Base-by-base conservation (phyloP, 768 basidiomycete species). In the Infundibulicybe gibba region DNA sequence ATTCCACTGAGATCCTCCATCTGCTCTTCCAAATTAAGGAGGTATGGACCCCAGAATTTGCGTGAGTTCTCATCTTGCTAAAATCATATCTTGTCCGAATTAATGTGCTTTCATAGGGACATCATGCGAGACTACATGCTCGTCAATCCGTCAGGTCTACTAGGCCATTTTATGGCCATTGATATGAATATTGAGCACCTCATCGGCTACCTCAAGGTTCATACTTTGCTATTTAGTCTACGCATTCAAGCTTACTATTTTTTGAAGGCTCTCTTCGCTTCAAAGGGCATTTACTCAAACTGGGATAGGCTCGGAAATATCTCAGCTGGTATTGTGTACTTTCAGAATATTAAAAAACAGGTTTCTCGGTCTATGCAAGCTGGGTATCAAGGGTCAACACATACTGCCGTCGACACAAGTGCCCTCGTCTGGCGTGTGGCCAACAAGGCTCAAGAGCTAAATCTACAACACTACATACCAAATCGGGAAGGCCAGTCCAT, bases 261-360 rank as follows among this genome's bases (percentile, higher is more conserved):
- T n/a, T 34, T 16, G 11, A 40, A 67, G 61, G 31, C 30, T 5
- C 48, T 65, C 3, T 61, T 60, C 58, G 33, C 58, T 32, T 34
- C 60, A 5, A 70, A 70, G 37, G 70, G 67, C 0, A 17, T 70
- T 0, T 59, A 61, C 33, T 47, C 56, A 0, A 57, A 48, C 3
- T 71, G 70, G 66, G 62, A 68, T 20, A 40, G 51, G 0, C 49
- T 69, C 0, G 65, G 61, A 0, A 47, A 70, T 14, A 64, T 70
- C 14, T 66, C 66, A 0, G 64, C 67, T 0, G 45, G 47, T 0
- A 44, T 69, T 0, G 49, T 60, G 3, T 53, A 60, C 8, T 46
- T 72, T 0, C 57, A 64, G n/a, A 21, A 6, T 0, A 52, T 71
- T 34, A 62, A 63, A 21, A 63, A 65, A 35, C 55, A 58, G 12